phyloP scores from a whole-genome alignment of 495 filamentous ascomycete genomes.

The Aspergillus bridgeri region DNA sequence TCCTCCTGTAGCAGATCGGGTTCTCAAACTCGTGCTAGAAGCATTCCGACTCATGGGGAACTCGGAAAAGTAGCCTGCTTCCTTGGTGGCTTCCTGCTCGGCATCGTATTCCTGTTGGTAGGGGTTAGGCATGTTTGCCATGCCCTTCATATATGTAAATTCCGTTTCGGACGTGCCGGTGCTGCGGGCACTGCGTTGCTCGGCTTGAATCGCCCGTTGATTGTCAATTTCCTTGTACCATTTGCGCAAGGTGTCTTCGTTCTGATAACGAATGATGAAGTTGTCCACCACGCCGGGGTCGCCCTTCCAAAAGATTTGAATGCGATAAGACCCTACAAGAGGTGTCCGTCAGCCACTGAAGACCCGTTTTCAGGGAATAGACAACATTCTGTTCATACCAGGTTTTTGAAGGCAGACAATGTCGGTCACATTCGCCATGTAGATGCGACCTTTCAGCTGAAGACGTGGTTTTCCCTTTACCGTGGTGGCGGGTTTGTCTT shows the following conservation, averaged over 20 bases:
- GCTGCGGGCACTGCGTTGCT: constrained; percentile 47
- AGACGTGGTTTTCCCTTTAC: constrained; percentile 76
- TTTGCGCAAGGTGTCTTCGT: constrained; percentile 87
- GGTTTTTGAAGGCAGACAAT: constrained; percentile 77
- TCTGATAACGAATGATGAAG: constrained; percentile 87
- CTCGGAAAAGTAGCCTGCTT: constrained; percentile 43
- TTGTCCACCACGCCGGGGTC: constrained; percentile 95
- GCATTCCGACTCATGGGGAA: constrained; percentile 69
- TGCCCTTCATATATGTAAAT: constrained; percentile 74
- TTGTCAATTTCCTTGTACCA: constrained; percentile 66
- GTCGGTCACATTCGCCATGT: constrained; percentile 99
- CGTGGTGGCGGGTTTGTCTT: constrained; percentile 65
- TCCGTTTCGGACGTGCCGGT: constrained; percentile 64
- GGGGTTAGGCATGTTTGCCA: constrained; percentile 68
- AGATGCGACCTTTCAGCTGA: constrained; percentile 94
- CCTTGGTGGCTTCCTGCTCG: constrained; percentile 62
- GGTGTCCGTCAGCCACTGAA: constrained; percentile 2
- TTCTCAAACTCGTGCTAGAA: constrained; percentile 75
- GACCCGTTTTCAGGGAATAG: background rate
- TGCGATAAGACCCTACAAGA: constrained; percentile 73
- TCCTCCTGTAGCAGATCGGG: constrained; percentile 74
- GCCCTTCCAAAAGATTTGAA: constrained; percentile 98
- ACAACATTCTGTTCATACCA: constrained; percentile 52
- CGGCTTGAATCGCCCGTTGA: constrained; percentile 43
- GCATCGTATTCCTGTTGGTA: constrained; percentile 77